Conservation (phyloP, 345 rosid genomes). For the Isatis tinctoria region DNA sequence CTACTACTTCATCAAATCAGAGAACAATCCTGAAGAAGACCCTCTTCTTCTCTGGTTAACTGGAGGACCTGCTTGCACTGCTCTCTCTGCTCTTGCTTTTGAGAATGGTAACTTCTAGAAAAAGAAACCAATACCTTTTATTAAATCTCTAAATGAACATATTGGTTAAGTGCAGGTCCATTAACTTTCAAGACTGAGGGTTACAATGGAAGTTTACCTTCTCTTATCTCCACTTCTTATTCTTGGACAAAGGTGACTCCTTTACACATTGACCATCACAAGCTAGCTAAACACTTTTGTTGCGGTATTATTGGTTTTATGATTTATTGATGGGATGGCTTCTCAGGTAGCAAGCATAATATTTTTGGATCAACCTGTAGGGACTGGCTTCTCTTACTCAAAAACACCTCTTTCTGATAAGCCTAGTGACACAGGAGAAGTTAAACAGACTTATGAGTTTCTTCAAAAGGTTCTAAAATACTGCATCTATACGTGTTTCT, state of each 20-base stretch:
- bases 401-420: not conserved
- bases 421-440: not conserved
- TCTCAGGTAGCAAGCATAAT: conserved; percentile 12
- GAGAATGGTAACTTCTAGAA: not conserved
- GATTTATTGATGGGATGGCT: not conserved
- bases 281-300: too few relatives aligned
- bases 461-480: not conserved
- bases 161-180: conserved; percentile 45
- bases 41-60: not conserved
- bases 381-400: not conserved
- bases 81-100: not conserved
- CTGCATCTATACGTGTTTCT: not conserved
- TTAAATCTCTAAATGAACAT: not conserved
- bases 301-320: not conserved
- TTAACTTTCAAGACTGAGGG: conserved; percentile 37
- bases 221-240: conserved; percentile 1
- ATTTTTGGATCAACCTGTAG: conserved; percentile 45
- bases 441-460: conserved; percentile 20
- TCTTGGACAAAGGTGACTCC: not conserved
- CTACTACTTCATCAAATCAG: not conserved
- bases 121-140: not conserved
- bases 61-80: not conserved
- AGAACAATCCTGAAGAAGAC: not conserved
- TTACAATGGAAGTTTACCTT: conserved; percentile 64
- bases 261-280: not conserved